Conservation (phyloP, 768 basidiomycete species). For the Clitopilus passeckerianus region DNA sequence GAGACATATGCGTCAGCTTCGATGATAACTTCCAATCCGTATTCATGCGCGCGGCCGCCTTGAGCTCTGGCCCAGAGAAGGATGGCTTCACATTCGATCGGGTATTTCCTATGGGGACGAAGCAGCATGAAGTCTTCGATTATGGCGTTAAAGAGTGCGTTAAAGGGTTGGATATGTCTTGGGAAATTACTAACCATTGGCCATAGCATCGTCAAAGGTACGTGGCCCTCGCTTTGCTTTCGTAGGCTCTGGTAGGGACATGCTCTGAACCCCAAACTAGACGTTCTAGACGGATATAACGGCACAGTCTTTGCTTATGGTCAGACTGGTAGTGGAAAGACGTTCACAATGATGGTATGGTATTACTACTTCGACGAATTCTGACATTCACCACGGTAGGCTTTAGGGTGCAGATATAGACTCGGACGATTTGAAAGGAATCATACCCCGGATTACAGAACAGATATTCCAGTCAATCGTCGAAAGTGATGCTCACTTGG, state of each 20-base stretch:
- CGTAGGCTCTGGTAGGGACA: not conserved
- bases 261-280: conserved; percentile 31
- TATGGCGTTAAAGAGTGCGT: conserved; percentile 97
- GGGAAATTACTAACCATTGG: conserved; percentile 15
- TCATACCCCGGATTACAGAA: conserved; percentile 97
- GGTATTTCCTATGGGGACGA: conserved; percentile 88
- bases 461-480: conserved; percentile 99
- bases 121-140: conserved; percentile 94
- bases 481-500: conserved; percentile 89
- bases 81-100: conserved; percentile 98
- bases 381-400: conserved; percentile 5
- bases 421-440: conserved; percentile 86
- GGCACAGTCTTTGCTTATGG: conserved; percentile 91
- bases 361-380: conserved; percentile 5
- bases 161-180: conserved; percentile 7
- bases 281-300: conserved; percentile 98
- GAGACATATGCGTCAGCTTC: conserved; percentile 87
- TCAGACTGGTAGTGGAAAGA: conserved; percentile 86
- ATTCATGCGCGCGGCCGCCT: conserved; percentile 65
- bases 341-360: conserved; percentile 95
- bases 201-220: conserved; percentile 85
- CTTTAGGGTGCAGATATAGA: conserved; percentile 95
- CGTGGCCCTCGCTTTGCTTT: conserved; percentile 1
- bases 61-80: conserved; percentile 83
- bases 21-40: conserved; percentile 84